Evolutionary conservation across 352 stramenopile genomes (phyloP).

Genomic region (Globisporangium middletonii): DNA sequence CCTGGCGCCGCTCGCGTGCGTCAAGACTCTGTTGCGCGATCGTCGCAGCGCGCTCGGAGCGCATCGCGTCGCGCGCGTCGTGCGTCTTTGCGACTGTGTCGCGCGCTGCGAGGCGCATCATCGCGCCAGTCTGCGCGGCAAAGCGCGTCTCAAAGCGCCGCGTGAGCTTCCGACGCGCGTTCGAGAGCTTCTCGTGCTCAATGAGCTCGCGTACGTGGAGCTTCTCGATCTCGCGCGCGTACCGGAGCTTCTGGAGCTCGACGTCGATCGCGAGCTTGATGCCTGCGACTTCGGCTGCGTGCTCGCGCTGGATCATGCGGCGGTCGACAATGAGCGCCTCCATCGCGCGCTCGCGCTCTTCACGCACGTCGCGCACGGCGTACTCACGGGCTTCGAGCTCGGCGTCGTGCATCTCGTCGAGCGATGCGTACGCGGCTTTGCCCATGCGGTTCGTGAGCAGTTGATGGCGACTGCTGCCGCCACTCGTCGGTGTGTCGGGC

Average conservation of each 20-base stretch:
- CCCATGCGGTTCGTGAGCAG: slow-evolving; percentile 47
- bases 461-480: slow-evolving; percentile 35
- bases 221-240: slow-evolving; percentile 44
- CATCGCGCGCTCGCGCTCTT: slow-evolving; percentile 56
- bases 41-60: slow-evolving; percentile 18
- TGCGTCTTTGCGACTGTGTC: slow-evolving; percentile 29
- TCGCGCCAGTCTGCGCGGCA: slow-evolving; percentile 44
- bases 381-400: slow-evolving; percentile 38
- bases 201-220: slow-evolving; percentile 32
- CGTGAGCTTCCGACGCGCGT: slow-evolving; percentile 35
- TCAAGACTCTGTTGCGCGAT: slow-evolving; percentile 33
- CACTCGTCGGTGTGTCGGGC: too few species aligned
- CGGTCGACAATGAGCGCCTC: slow-evolving; percentile 65
- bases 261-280: slow-evolving; percentile 65
- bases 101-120: slow-evolving; percentile 58
- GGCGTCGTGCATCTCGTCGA: slow-evolving; percentile 31
- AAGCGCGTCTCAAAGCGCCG: slow-evolving; percentile 48
- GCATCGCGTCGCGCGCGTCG: slow-evolving; percentile 22
- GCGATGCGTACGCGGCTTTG: slow-evolving; percentile 20
- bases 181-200: slow-evolving; percentile 41
- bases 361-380: slow-evolving; percentile 49
- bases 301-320: slow-evolving; percentile 55
- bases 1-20: slow-evolving; percentile 29
- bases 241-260: slow-evolving; percentile 60
- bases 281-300: slow-evolving; percentile 42